Evolutionary conservation across 2,329 filamentous ascomycete genomes (phyloP), one percentile per base, ranked within the genome.

Genomic region (Endoconidiophora polonica): DNA sequence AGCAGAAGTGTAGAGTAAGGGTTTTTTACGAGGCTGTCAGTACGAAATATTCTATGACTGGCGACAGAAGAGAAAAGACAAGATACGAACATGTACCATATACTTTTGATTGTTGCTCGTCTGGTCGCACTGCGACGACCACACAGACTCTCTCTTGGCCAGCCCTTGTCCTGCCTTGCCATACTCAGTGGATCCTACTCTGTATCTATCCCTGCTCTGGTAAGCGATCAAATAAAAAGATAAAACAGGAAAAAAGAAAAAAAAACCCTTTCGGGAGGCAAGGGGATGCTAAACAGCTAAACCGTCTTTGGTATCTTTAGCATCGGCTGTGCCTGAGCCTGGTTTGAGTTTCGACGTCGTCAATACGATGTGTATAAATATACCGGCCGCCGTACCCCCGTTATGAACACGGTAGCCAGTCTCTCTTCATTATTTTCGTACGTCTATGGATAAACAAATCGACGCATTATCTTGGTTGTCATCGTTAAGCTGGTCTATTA

Each of bases 201-300:
- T 26, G 26, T 44, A 36, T 41, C 24, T 22, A 43, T 46, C 29
- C 29, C 29, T 33, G 29, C 29, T 33, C 29, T 33, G 29, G 14
- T 20, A 9, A 23, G 24, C 18, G 9, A 47, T 18, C 22, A 20
- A 42, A 23, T 22, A 42, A 42, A 23, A 9, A 14, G 36, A 37
- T 2, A 20, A 46, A 36, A 33, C 6, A 46, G 12, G 4, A 37
- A 37, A 46, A 46, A 10, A 18, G 16, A 16, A 39, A 22, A 24
- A 33, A 33, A 29, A 23, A 23, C 33, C 41, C 37, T 40, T 22
- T 5, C 20, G 22, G 16, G 18, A 42, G 23, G 23, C 37, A 51
- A 45, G 49, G 38, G 26, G 43, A 46, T 33, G 37, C 48, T 50
- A 50, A 46, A 52, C 50, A 41, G 37, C 48, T 50, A 50, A 46